Evolutionary conservation across 2,329 filamentous ascomycete genomes (phyloP), one percentile per base, ranked within the genome.

Genomic region (Neurospora sp.): DNA sequence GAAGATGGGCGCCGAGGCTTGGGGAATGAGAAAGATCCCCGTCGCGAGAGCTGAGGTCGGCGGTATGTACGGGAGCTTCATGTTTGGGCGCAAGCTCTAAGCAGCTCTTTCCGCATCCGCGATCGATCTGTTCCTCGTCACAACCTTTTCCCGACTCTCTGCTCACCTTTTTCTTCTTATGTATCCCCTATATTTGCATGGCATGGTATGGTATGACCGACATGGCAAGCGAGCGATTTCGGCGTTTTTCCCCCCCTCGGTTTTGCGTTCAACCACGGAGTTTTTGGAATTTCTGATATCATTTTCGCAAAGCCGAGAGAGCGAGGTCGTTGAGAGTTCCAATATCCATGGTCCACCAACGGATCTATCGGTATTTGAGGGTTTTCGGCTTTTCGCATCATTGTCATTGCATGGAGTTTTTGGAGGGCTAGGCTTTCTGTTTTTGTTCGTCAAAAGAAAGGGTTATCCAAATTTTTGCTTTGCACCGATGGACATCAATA

Each of bases 11-110:
- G 92, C 92, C 67, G 87, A 88, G 75, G 92, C 89, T 81, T 95
- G 92, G 92, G 92, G 92, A 43, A 93, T 93, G 88, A 86, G 91
- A 72, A 96, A 98, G 82, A 86, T 98, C 57, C 96, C 95, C n/a
- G 90, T 98, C 74, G 93, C 92, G 36, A 88, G 89, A 77, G 92
- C 94, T 68, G 95, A 98, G 79, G 91, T 98, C 36, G 96, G 97
- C 75, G 93, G 93, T 72, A 96, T 97, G 77, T 97, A 98, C 77
- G 96, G 96, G 28, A 86, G 83, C 33, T 88, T 86, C 76, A 89
- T 89, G 87, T 89, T 88, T 80, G 86, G 86, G 76, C 81, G 86
- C 74, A 84, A 85, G 76, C 78, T 88, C 70, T 88, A 68, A 73
- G 36, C 28, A 36, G 67, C 38, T 67, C 23, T 37, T 19, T 69